Percentiles rank a stretch among this genome's conserved stretches.
phyloP scores from a whole-genome alignment of 73 alveolate species.

The Tetrahymena elliotti region DNA sequence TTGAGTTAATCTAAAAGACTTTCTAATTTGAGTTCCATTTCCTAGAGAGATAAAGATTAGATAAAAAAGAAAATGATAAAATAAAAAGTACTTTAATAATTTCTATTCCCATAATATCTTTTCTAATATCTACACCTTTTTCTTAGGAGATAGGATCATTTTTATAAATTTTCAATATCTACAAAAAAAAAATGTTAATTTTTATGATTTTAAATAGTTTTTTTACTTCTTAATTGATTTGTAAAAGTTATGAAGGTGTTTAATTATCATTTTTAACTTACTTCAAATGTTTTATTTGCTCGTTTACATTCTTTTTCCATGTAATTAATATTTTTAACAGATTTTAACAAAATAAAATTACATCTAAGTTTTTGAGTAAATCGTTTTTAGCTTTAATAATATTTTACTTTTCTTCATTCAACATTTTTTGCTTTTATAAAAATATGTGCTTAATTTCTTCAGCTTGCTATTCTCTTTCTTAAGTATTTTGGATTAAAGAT shows the following conservation, averaged over 20 bases:
- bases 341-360: not conserved
- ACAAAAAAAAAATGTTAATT: not conserved
- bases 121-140: constrained; percentile 11
- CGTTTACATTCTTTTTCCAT: not conserved
- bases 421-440: not conserved
- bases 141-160: not conserved
- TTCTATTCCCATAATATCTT: constrained; percentile 24
- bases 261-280: constrained; percentile 5
- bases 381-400: not conserved
- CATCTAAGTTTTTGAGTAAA: not conserved
- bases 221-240: not conserved
- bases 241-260: not conserved
- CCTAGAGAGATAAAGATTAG: not conserved
- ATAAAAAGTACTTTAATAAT: not conserved
- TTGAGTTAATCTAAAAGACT: not conserved
- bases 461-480: constrained; percentile 31
- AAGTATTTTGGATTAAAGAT: constrained; percentile 17
- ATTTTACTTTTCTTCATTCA: constrained; percentile 5
- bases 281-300: not conserved
- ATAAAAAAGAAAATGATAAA: not conserved
- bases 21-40: not conserved
- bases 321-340: not conserved
- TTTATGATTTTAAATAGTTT: not conserved
- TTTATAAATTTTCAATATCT: constrained; percentile 15
- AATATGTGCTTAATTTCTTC: constrained; percentile 18